These are phyloP conservation scores for Ascochyta pisi DNA, from an alignment of 2,329 filamentous ascomycete genomes.

Conservation along the genomic window DNA sequence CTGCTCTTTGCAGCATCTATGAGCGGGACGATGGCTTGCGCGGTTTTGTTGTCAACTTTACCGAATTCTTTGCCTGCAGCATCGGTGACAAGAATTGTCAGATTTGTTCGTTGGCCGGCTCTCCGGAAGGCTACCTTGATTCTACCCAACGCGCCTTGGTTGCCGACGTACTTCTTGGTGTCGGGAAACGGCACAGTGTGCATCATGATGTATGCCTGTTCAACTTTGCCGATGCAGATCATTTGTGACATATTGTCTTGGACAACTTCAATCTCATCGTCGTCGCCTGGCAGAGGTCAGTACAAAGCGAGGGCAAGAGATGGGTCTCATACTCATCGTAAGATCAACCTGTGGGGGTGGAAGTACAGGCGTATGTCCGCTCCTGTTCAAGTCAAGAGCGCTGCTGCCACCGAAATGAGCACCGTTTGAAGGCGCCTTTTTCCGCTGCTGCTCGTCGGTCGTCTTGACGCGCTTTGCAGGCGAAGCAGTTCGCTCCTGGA, in stretches of 20 bases:
- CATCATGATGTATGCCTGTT: constrained; percentile 70
- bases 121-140: constrained; percentile 76
- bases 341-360: constrained; percentile 32
- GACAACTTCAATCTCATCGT: constrained; percentile 66
- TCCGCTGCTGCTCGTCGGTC: constrained; percentile 29
- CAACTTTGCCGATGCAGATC: constrained; percentile 82
- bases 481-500: constrained; percentile 68
- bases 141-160: constrained; percentile 65
- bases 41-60: constrained; percentile 71
- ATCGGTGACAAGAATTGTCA: constrained; percentile 80
- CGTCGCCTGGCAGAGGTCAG: constrained; percentile 57
- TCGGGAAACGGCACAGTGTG: constrained; percentile 73
- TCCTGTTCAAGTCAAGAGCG: constrained; percentile 54
- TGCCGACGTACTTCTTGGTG: constrained; percentile 66
- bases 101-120: constrained; percentile 58
- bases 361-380: constrained; percentile 6
- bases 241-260: constrained; percentile 70
- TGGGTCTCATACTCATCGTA: constrained; percentile 41
- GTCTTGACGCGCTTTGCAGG: constrained; percentile 53
- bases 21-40: constrained; percentile 72
- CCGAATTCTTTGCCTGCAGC: constrained; percentile 75
- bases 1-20: constrained; percentile 68
- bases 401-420: constrained; percentile 25
- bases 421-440: constrained; percentile 26
- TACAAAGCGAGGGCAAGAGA: neutral